Evolutionary conservation across 2,329 filamentous ascomycete species (phyloP).

Genomic region (Cercospora sojina): DNA sequence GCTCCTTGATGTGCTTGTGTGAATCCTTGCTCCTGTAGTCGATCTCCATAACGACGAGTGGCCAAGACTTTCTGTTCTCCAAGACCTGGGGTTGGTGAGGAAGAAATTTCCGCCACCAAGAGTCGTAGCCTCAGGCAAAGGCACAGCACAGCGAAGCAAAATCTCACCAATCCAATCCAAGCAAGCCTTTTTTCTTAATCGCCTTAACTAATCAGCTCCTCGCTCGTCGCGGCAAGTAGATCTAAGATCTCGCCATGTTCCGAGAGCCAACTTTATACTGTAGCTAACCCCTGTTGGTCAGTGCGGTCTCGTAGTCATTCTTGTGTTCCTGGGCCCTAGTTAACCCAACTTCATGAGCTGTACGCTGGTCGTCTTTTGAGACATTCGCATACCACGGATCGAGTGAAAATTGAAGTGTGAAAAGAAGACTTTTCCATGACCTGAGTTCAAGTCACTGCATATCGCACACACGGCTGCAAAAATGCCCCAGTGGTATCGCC

Average conservation of each 20-base stretch:
- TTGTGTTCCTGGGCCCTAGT: not conserved
- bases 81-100: too few relatives aligned
- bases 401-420: not conserved
- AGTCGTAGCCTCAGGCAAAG: not conserved
- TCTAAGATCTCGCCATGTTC: not conserved
- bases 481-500: not conserved
- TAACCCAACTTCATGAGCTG: not conserved
- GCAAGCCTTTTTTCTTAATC: not conserved
- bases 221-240: not conserved
- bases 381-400: too few relatives aligned
- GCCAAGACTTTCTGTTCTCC: too few relatives aligned
- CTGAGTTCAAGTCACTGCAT: slow-evolving; percentile 12
- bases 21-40: not conserved
- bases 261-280: not conserved
- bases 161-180: not conserved
- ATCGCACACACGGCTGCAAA: slow-evolving; percentile 10
- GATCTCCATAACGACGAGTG: too few relatives aligned
- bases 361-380: too few relatives aligned
- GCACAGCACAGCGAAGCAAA: not conserved
- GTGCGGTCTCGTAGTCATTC: not conserved
- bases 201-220: not conserved
- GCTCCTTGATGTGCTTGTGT: not conserved
- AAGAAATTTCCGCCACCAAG: too few relatives aligned
- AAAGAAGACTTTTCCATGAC: not conserved
- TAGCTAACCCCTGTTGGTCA: not conserved